phyloP scores from a whole-genome alignment of 805 yeast species.

The Jamesozyma hellenica region DNA sequence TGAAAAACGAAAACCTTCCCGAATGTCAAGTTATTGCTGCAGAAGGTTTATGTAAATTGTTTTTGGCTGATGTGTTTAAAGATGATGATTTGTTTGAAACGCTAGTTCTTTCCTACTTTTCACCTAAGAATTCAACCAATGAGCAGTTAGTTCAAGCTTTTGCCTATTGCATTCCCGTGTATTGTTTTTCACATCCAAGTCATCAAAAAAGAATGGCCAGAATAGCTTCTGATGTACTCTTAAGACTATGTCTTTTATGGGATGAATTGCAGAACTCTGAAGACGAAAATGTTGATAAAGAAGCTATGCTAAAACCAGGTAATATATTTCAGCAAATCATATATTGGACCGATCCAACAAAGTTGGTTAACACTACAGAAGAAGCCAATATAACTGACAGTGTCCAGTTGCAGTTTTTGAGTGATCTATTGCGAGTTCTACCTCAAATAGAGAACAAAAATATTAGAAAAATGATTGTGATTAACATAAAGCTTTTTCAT shows the following conservation, averaged over 20 bases:
- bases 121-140: constrained; percentile 53
- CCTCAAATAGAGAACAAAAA: constrained; percentile 40
- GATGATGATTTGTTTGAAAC: constrained; percentile 67
- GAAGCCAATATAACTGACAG: constrained; percentile 35
- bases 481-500: constrained; percentile 39
- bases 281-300: constrained; percentile 18
- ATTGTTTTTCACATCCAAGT: constrained; percentile 60
- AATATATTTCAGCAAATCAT: constrained; percentile 59
- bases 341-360: constrained; percentile 77
- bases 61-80: constrained; percentile 62
- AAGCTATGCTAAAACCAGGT: constrained; percentile 34
- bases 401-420: constrained; percentile 47
- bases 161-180: constrained; percentile 81
- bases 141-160: constrained; percentile 66
- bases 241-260: constrained; percentile 42
- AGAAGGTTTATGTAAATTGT: constrained; percentile 75
- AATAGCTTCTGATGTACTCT: constrained; percentile 56
- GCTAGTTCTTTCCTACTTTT: constrained; percentile 63
- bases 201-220: constrained; percentile 62
- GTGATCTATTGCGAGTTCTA: constrained; percentile 44
- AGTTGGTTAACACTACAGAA: constrained; percentile 41
- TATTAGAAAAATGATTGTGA: constrained; percentile 43
- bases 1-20: constrained; percentile 48
- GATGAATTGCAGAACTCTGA: constrained; percentile 31
- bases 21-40: constrained; percentile 72